These are phyloP conservation scores for Verticillium nonalfalfae DNA, from an alignment of 2,329 filamentous ascomycete species.

Conservation along the genomic window DNA sequence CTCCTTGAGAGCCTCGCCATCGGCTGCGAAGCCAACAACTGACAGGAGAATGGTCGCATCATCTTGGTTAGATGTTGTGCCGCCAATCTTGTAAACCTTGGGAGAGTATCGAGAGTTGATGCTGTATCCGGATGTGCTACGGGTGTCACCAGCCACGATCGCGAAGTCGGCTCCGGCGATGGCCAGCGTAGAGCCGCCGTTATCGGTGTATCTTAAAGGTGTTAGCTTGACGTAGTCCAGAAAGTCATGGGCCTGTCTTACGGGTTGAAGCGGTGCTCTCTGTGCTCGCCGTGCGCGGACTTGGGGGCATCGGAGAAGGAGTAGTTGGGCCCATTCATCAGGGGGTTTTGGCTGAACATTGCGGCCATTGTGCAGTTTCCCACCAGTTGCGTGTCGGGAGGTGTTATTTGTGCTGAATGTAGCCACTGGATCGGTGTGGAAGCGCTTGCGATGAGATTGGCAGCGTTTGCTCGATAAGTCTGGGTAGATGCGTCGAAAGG, in stretches of 20 bases:
- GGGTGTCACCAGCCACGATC: conserved; percentile 95
- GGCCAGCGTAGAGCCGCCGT: conserved; percentile 91
- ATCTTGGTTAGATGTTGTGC: conserved; percentile 76
- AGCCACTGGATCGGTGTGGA: background rate
- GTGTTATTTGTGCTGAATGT: background rate
- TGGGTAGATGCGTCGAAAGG: conserved; percentile 12
- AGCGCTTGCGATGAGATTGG: conserved; percentile 6
- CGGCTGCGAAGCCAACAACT: conserved; percentile 92
- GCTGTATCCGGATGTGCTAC: conserved; percentile 92
- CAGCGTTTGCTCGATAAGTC: conserved; percentile 7
- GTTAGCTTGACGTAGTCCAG: conserved; percentile 4
- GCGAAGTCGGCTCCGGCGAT: conserved; percentile 92
- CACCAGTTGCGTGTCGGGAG: conserved; percentile 2
- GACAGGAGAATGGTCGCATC: conserved; percentile 85
- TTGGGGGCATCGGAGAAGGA: conserved; percentile 58
- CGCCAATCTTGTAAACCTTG: conserved; percentile 96
- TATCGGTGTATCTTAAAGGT: conserved; percentile 80
- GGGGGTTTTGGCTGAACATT: conserved; percentile 65
- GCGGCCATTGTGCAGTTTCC: conserved; percentile 44
- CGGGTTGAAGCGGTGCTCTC: conserved; percentile 89
- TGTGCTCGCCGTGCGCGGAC: conserved; percentile 45
- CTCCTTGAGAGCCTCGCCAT: conserved; percentile 90
- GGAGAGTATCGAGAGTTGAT: conserved; percentile 96
- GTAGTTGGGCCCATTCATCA: conserved; percentile 65
- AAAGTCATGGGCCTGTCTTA: conserved; percentile 37